These are phyloP conservation scores for Cryomyces minteri DNA, from an alignment of 495 filamentous ascomycete genomes.

Conservation along the genomic window DNA sequence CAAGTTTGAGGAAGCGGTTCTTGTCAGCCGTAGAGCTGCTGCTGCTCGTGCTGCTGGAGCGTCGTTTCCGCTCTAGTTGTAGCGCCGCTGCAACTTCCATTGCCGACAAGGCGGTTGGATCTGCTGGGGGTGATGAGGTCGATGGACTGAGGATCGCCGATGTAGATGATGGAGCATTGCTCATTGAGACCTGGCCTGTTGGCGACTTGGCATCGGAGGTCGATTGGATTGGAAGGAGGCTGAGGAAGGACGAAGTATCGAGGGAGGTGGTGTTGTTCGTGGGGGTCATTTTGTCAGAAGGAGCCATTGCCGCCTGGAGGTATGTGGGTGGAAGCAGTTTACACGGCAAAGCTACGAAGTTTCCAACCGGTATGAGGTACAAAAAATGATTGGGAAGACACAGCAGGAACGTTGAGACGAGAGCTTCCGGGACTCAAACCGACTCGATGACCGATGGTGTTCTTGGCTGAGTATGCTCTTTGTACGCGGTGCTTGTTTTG, in stretches of 20 bases:
- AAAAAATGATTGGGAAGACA: background rate
- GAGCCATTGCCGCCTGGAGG: background rate
- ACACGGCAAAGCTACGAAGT: background rate
- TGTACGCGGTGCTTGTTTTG: too few relatives aligned
- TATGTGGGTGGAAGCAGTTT: background rate
- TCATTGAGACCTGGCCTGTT: background rate
- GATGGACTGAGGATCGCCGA: background rate
- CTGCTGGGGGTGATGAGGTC: background rate
- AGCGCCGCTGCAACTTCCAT: background rate
- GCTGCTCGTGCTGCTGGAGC: slow-evolving; percentile 2
- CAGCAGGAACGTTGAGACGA: background rate
- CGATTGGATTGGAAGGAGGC: slow-evolving; percentile 6
- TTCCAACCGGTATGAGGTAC: background rate
- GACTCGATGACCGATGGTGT: too few relatives aligned
- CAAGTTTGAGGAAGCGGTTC: slow-evolving; percentile 8
- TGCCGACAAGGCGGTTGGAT: background rate
- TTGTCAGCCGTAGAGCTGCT: slow-evolving; percentile 1
- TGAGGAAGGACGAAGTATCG: slow-evolving; percentile 5
- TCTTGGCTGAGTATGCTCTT: too few relatives aligned
- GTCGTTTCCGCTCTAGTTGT: background rate
- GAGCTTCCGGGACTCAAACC: too few relatives aligned
- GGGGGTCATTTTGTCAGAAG: background rate
- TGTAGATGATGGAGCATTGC: background rate
- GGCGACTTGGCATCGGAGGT: slow-evolving; percentile 2
- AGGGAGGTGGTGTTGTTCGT: background rate